Conservation (phyloP, 352 stramenopile species). For the Globisporangium cylindrosporum region DNA sequence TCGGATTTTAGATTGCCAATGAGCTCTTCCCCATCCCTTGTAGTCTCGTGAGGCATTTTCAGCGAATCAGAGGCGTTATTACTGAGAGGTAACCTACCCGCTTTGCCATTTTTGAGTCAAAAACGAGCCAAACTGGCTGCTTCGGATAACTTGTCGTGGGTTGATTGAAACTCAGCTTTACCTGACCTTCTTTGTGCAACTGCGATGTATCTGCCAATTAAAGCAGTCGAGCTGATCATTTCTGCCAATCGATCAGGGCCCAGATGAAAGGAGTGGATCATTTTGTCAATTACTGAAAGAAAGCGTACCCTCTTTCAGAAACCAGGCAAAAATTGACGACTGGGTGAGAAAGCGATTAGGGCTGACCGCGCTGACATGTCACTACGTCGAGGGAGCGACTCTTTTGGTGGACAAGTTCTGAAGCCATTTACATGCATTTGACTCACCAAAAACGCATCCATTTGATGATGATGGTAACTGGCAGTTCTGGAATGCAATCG, state of each 20-base stretch:
- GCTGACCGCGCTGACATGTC: not conserved
- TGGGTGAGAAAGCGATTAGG: not conserved
- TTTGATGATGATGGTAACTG: not conserved
- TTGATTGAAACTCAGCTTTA: not conserved
- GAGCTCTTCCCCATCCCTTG: not conserved
- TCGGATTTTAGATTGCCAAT: not conserved
- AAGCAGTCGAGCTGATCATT: not conserved
- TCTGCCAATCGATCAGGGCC: not conserved
- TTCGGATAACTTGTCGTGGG: not conserved
- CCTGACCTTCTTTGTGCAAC: not conserved
- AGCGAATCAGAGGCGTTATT: not conserved
- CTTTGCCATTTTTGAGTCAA: not conserved
- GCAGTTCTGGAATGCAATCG: not conserved
- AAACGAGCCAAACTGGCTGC: not conserved
- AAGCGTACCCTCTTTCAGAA: not conserved
- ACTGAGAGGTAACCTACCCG: not conserved
- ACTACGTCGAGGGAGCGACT: not conserved
- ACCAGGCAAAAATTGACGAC: not conserved
- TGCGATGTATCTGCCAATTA: not conserved
- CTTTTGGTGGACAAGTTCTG: not conserved
- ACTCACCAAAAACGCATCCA: not conserved
- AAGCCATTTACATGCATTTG: not conserved
- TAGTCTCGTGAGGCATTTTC: not conserved
- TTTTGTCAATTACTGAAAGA: not conserved
- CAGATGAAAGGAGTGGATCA: not conserved